Percentiles rank a stretch among this genome's conserved stretches.
Evolutionary conservation across 192 early-diverging fungal genomes (phyloP).

Genomic region (Lobosporangium transversale): DNA sequence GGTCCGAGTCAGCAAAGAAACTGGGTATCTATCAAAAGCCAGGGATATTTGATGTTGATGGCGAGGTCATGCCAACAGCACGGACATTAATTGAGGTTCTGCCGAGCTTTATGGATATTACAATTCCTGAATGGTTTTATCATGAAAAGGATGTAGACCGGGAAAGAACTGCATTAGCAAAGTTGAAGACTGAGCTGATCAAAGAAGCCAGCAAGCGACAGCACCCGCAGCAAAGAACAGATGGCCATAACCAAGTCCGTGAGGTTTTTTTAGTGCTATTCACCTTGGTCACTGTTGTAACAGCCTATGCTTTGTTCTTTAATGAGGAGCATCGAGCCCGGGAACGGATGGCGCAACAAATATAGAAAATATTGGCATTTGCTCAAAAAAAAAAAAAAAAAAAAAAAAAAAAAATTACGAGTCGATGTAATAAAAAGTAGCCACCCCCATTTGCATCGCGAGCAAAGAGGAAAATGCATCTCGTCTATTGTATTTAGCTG

Average conservation of each 20-base stretch:
- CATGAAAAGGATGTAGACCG: background rate
- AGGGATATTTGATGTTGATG: conserved; percentile 44
- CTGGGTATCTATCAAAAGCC: conserved; percentile 14
- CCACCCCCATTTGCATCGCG: too few relatives aligned
- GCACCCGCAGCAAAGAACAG: background rate
- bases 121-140: conserved; percentile 38
- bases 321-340: too few relatives aligned
- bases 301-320: conserved; percentile 8
- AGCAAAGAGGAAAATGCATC: too few relatives aligned
- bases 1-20: conserved; percentile 7
- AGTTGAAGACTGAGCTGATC: background rate
- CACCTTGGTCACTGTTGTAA: conserved; percentile 4
- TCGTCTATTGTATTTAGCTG: too few relatives aligned
- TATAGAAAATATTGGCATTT: too few relatives aligned
- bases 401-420: too few relatives aligned
- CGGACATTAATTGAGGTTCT: conserved; percentile 41
- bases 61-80: conserved; percentile 43
- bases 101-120: conserved; percentile 30
- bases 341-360: too few relatives aligned
- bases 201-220: background rate
- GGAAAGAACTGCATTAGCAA: background rate
- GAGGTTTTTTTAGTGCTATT: too few relatives aligned
- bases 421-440: too few relatives aligned
- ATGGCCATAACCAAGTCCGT: background rate
- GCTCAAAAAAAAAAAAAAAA: too few relatives aligned